phyloP scores from a whole-genome alignment of 1,284 basidiomycete species.

The Paramarasmius palmivorus region DNA sequence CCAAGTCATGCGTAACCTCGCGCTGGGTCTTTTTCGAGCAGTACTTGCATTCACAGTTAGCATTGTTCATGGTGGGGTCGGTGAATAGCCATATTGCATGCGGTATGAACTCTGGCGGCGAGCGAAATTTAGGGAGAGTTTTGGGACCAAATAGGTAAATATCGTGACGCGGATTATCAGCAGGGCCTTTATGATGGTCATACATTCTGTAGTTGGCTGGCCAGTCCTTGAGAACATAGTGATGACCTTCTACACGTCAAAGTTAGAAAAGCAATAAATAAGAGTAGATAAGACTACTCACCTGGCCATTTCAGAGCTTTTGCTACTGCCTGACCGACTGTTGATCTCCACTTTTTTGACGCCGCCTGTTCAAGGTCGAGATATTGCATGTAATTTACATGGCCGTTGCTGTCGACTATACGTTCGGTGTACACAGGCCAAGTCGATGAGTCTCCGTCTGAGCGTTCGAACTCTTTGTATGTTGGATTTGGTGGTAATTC shows the following conservation, averaged over 20 bases:
- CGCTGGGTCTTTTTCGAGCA: slow-evolving; percentile 69
- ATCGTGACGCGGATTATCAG: slow-evolving; percentile 61
- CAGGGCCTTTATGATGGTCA: slow-evolving; percentile 71
- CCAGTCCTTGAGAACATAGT: slow-evolving; percentile 64
- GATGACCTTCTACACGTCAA: slow-evolving; percentile 42
- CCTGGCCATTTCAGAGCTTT: slow-evolving; percentile 49
- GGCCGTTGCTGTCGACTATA: slow-evolving; percentile 54
- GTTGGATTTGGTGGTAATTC: slow-evolving; percentile 50
- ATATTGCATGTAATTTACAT: slow-evolving; percentile 69
- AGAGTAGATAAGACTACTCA: slow-evolving; percentile 27
- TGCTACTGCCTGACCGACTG: slow-evolving; percentile 58
- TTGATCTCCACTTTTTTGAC: slow-evolving; percentile 60
- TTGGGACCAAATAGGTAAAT: slow-evolving; percentile 70
- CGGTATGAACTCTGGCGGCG: slow-evolving; percentile 77
- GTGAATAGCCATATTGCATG: slow-evolving; percentile 78
- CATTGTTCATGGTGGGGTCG: slow-evolving; percentile 46
- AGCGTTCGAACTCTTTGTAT: slow-evolving; percentile 57
- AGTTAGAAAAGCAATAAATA: slow-evolving; percentile 1
- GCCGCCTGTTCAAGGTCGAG: slow-evolving; percentile 49
- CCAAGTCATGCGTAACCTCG: slow-evolving; percentile 63
- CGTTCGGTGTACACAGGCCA: slow-evolving; percentile 61
- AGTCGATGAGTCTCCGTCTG: slow-evolving; percentile 53
- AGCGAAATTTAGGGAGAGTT: slow-evolving; percentile 59
- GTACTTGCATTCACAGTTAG: slow-evolving; percentile 76
- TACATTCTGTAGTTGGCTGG: slow-evolving; percentile 71